phyloP scores from a whole-genome alignment of 1,139 yeast genomes.

The Sugiyamaella neomexicana region DNA sequence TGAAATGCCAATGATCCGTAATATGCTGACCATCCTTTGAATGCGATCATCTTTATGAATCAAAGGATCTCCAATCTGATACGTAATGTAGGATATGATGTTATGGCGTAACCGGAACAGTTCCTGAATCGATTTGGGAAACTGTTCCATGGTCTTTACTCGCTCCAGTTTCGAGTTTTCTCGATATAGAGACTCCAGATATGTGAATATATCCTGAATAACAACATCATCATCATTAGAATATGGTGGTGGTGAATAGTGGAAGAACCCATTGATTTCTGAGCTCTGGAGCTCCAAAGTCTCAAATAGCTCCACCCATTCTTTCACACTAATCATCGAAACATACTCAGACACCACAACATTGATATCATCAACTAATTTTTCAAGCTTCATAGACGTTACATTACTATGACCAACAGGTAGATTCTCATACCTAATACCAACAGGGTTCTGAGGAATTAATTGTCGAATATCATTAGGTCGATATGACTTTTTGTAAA shows the following conservation, averaged over 20 bases:
- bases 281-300: conserved; percentile 66
- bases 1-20: conserved; percentile 65
- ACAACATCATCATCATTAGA: conserved; percentile 57
- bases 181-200: conserved; percentile 57
- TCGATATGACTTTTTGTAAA: conserved; percentile 76
- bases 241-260: conserved; percentile 50
- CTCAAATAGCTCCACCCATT: conserved; percentile 80
- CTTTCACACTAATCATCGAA: conserved; percentile 60
- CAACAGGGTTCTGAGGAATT: conserved; percentile 31
- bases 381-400: conserved; percentile 44
- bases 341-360: conserved; percentile 60
- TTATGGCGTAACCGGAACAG: conserved; percentile 67
- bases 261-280: conserved; percentile 57
- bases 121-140: conserved; percentile 72
- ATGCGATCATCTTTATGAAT: conserved; percentile 56
- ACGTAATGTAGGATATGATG: conserved; percentile 60
- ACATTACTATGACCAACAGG: conserved; percentile 29
- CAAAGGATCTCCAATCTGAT: conserved; percentile 64
- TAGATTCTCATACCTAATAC: conserved; percentile 30
- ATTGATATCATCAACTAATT: conserved; percentile 65
- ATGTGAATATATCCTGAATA: conserved; percentile 68
- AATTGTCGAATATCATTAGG: conserved; percentile 51
- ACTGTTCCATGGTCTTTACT: conserved; percentile 49
- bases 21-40: conserved; percentile 66
- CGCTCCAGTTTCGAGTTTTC: conserved; percentile 36